Conservation (phyloP, 2,329 filamentous ascomycete species). For the Aureobasidium lini region DNA sequence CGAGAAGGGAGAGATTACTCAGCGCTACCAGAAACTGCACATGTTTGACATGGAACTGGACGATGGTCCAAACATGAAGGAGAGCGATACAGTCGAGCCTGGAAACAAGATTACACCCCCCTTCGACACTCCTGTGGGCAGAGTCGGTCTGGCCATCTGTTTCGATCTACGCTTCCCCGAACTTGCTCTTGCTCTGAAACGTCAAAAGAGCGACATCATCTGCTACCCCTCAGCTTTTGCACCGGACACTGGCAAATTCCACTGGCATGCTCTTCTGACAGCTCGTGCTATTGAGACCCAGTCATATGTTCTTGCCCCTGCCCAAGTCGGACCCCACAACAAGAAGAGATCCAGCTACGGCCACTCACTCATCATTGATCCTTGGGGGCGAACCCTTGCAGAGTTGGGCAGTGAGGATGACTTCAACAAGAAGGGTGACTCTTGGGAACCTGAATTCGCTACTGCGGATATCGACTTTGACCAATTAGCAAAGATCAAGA, state of each 20-base stretch:
- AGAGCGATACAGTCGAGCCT: constrained; percentile 61
- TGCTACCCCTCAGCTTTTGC: constrained; percentile 90
- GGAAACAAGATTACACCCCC: constrained; percentile 59
- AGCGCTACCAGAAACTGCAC: constrained; percentile 81
- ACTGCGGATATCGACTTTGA: constrained; percentile 33
- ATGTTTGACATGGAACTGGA: constrained; percentile 71
- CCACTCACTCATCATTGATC: constrained; percentile 75
- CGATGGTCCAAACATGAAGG: constrained; percentile 53
- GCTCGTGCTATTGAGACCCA: constrained; percentile 84
- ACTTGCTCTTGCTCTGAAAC: constrained; percentile 58
- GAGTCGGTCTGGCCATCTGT: constrained; percentile 74
- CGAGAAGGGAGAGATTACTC: constrained; percentile 49
- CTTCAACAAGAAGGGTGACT: constrained; percentile 27
- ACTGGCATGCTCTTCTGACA: constrained; percentile 75
- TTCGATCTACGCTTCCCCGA: constrained; percentile 67
- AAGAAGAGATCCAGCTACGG: constrained; percentile 76
- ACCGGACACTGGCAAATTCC: constrained; percentile 71
- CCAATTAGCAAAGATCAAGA: constrained; percentile 31
- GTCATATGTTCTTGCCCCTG: constrained; percentile 77
- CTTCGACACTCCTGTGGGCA: constrained; percentile 65
- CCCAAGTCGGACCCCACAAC: constrained; percentile 69
- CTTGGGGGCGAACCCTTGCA: constrained; percentile 72
- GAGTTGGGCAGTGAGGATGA: constrained; percentile 50
- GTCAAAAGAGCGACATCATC: constrained; percentile 64
- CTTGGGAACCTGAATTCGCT: constrained; percentile 34